Evolutionary conservation across 2,329 filamentous ascomycete species (phyloP), one percentile per base, ranked within the genome.

Genomic region (Graphiopsis chlorocephala): DNA sequence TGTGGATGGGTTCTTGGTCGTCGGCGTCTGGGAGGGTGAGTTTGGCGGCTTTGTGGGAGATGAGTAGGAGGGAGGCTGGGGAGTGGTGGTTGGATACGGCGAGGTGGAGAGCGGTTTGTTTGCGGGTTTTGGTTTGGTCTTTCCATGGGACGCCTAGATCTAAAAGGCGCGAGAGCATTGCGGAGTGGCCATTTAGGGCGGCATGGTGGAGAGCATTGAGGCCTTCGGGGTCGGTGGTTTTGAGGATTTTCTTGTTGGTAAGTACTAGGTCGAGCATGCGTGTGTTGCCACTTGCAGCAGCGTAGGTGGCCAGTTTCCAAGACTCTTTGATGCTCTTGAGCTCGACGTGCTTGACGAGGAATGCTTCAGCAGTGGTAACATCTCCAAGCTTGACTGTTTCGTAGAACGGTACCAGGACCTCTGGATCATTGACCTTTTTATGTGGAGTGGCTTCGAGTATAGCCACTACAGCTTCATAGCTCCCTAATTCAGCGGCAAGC

Each of bases 301-400:
- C 68, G 29, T 63, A 67, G 2, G 60, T 55, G 1, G 53, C 35
- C n/a, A 64, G 53, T 56, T 67, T 66, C 66, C 66, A 68, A 10
- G 68, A 59, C 12, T 70, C 68, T 53, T 69, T 70, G 26, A 70
- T 55, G 64, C 65, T 69, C 64, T 67, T 68, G n/a, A 66, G 64
- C 45, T 68, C 66, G 3, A 70, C 65, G 23, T 65, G 64, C 23
- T 60, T 60, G 33, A 56, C 56, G 17, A 70, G 52, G 31, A 70
- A 60, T 20, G 61, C 64, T 52, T 66, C 64, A 12, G 66, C 68
- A 12, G 65, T 66, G 8, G 56, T 23, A 28, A 68, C 63, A 20
- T 70, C 64, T 7, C 68, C 67, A 20, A 42, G 28, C 42, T 55
- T 68, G 55, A 69, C 56, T 4, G 65, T 38, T 26, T 65, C 64